These are phyloP conservation scores for Strobilomyces confusus DNA, from an alignment of 768 basidiomycete species.

Conservation along the genomic window DNA sequence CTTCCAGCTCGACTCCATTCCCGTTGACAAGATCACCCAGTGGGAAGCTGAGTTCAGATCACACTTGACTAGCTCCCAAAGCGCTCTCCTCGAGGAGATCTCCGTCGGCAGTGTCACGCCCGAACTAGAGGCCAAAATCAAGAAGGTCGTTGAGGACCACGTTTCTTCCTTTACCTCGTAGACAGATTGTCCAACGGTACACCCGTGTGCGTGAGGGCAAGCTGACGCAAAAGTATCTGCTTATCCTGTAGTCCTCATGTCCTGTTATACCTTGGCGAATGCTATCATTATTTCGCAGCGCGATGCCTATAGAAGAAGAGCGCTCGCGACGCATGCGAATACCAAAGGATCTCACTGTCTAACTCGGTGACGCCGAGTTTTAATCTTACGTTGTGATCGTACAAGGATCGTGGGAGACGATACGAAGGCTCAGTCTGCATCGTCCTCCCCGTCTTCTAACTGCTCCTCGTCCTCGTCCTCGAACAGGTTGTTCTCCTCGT, in stretches of 20 bases:
- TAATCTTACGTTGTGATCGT: too few species aligned
- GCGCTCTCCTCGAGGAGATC: constrained; percentile 79
- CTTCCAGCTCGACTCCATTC: constrained; percentile 82
- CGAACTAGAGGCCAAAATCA: constrained; percentile 90
- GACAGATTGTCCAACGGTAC: constrained; percentile 17
- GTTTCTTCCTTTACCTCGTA: constrained; percentile 75
- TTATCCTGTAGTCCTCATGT: constrained; percentile 18
- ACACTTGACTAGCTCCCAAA: constrained; percentile 74
- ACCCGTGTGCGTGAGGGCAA: constrained; percentile 12
- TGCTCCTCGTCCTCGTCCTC: constrained; percentile 46
- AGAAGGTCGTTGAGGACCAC: constrained; percentile 90
- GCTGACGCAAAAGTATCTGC: constrained; percentile 19
- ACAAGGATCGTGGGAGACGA: neutral
- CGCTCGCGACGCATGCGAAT: neutral
- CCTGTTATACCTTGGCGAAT: constrained; percentile 27
- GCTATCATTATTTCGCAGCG: constrained; percentile 27
- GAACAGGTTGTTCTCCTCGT: constrained; percentile 56
- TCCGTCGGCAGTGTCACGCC: constrained; percentile 77
- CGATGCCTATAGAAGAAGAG: neutral
- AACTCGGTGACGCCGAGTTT: too few species aligned
- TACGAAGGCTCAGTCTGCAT: constrained; percentile 7
- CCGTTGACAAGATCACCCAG: constrained; percentile 89
- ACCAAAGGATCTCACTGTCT: neutral
- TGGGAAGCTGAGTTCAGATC: constrained; percentile 93
- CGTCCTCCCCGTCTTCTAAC: constrained; percentile 12